Conservation (phyloP, 345 rosid species). For the Brassica rapa region DNA sequence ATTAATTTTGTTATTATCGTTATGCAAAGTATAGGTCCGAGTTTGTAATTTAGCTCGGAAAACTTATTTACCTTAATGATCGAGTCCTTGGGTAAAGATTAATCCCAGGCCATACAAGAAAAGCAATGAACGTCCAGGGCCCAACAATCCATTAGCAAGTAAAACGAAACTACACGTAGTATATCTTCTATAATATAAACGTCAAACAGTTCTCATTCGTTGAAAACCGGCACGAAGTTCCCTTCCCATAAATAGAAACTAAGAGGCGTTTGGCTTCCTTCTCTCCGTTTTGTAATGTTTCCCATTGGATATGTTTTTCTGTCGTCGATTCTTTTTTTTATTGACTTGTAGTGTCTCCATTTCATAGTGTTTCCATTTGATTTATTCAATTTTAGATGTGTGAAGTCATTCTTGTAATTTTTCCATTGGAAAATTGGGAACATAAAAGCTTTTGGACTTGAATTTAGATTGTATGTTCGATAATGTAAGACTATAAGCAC, state of each 20-base stretch:
- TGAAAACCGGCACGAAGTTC: conserved; percentile 9
- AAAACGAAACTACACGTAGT: conserved; percentile 19
- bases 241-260: neutral
- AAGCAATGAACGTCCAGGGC: neutral
- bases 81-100: neutral
- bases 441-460: neutral
- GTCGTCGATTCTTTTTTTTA: neutral
- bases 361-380: neutral
- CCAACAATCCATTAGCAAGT: neutral
- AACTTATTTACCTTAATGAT: neutral
- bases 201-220: neutral
- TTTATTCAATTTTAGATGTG: conserved; percentile 32
- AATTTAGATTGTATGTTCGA: neutral
- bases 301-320: neutral
- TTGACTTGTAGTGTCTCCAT: neutral
- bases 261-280: neutral
- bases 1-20: neutral
- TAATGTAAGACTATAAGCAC: too few relatives aligned
- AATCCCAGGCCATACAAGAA: neutral
- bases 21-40: neutral
- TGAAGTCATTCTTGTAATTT: conserved; percentile 7
- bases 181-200: neutral
- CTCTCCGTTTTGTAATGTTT: conserved; percentile 14
- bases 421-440: conserved; percentile 6
- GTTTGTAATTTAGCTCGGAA: neutral